Evolutionary conservation across 345 rosid species (phyloP), one percentile per base, ranked within the genome.

Genomic region (Linum tenue): DNA sequence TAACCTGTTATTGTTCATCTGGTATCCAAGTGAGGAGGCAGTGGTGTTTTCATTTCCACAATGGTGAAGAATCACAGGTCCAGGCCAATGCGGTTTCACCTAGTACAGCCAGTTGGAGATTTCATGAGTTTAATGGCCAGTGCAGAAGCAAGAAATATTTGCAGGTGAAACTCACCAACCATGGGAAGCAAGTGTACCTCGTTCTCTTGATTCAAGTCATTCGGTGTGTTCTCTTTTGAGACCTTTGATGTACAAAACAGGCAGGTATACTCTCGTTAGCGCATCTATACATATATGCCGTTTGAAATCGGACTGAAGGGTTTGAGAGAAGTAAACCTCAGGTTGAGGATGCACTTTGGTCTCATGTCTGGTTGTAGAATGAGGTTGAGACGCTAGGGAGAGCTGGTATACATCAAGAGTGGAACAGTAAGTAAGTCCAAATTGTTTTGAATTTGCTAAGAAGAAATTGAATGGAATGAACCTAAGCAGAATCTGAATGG

Each of bases 201-300:
- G 37, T 60, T 56, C 63, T 64, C 65, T 11, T 62, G 62, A 48
- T 31, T 70, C 67, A 64, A 17, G 31, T 62, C 56, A 6, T 36
- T 57, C 44, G 73, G 77, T 31, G 72, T 55, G 9, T 84, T 84
- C 84, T 81, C 82, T 67, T 79, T 76, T 55, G 53, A 63, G 60
- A 22, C 31, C 79, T 84, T 81, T 66, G 53, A 72, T 51, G 62
- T 61, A 73, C 48, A 60, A 63, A 55, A 9, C 1, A 59, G 37
- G 40, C 38, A 69, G 64, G 41, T 55, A 63, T 0, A 22, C 31
- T 0, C 31, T 22, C 1, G 31, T 22, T 22, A 22, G 31, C 31
- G 31, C 1, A 22, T 22, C 31, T 22, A 22, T 22, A 22, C 31
- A 0, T 22, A 22, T 22, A 22, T 22, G 31, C 31, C 1, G 31